Evolutionary conservation across 345 rosid species (phyloP).

Genomic region (Lumnitzera littorea): DNA sequence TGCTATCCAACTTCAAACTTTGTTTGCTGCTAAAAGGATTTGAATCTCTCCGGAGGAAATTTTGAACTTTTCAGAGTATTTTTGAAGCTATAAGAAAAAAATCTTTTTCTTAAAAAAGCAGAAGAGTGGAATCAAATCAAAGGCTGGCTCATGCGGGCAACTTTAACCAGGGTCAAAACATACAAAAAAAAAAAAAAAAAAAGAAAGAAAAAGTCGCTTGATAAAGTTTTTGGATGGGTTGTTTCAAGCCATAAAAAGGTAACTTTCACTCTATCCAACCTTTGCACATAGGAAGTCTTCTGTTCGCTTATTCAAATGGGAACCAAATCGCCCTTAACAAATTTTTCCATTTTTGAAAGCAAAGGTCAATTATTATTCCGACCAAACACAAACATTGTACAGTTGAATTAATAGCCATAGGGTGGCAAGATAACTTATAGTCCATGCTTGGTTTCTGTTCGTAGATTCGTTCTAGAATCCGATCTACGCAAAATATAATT

Average conservation of each 20-base stretch:
- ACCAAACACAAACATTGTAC: no score
- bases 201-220: slow-evolving; percentile 12
- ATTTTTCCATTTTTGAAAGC: no score
- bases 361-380: no score
- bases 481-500: no score
- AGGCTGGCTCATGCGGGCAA: slow-evolving; percentile 18
- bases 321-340: no score
- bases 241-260: background rate
- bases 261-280: slow-evolving; percentile 1
- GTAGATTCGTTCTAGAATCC: no score
- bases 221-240: slow-evolving; percentile 1
- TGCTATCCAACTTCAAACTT: slow-evolving; percentile 9
- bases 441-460: no score
- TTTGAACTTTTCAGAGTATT: slow-evolving; percentile 6
- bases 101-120: slow-evolving; percentile 4
- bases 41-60: slow-evolving; percentile 18
- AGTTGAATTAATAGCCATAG: no score
- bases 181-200: no score
- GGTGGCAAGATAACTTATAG: no score
- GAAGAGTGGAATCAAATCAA: slow-evolving; percentile 10
- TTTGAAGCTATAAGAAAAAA: background rate
- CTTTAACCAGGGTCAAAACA: slow-evolving; percentile 34
- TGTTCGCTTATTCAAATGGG: no score
- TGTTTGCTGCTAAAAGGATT: slow-evolving; percentile 31
- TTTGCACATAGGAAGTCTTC: background rate